phyloP scores from a whole-genome alignment of 2,329 filamentous ascomycete species.

The Phaeophleospora eucalypticola region DNA sequence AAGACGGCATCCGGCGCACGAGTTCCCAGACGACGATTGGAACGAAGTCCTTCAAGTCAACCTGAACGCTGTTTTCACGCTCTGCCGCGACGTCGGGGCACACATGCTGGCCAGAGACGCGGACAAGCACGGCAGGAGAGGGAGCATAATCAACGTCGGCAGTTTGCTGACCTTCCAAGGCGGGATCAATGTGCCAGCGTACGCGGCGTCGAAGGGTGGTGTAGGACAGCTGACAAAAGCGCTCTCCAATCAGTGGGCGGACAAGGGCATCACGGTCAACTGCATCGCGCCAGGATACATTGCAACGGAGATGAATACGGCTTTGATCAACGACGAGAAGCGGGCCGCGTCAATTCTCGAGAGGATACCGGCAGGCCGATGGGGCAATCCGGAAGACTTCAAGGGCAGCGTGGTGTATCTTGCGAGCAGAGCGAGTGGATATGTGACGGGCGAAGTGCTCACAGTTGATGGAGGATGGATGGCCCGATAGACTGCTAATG shows the following conservation, averaged over 20 bases:
- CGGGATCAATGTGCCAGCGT: constrained; percentile 82
- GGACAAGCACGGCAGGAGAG: constrained; percentile 53
- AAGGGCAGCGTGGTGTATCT: constrained; percentile 77
- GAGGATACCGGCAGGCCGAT: constrained; percentile 77
- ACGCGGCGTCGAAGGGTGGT: constrained; percentile 80
- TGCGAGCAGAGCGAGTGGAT: constrained; percentile 69
- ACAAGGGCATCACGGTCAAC: constrained; percentile 77
- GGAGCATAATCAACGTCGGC: constrained; percentile 79
- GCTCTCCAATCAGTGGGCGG: constrained; percentile 79
- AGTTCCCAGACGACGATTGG: constrained; percentile 75
- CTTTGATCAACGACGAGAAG: constrained; percentile 67
- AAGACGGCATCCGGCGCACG: constrained; percentile 67
- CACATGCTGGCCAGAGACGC: constrained; percentile 64
- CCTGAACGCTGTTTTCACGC: constrained; percentile 72
- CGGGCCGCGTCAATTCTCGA: constrained; percentile 70
- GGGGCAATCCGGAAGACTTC: constrained; percentile 82
- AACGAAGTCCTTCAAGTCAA: constrained; percentile 82
- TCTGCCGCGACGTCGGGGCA: constrained; percentile 71
- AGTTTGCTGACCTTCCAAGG: constrained; percentile 80
- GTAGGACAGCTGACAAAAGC: constrained; percentile 82
- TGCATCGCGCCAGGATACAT: constrained; percentile 88
- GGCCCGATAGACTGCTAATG: constrained; percentile 61
- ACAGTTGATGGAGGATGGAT: constrained; percentile 89
- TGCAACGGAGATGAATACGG: constrained; percentile 89
- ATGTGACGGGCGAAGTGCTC: constrained; percentile 77